Conservation (phyloP, 2,329 filamentous ascomycete species). For the Metarhizium anisopliae region DNA sequence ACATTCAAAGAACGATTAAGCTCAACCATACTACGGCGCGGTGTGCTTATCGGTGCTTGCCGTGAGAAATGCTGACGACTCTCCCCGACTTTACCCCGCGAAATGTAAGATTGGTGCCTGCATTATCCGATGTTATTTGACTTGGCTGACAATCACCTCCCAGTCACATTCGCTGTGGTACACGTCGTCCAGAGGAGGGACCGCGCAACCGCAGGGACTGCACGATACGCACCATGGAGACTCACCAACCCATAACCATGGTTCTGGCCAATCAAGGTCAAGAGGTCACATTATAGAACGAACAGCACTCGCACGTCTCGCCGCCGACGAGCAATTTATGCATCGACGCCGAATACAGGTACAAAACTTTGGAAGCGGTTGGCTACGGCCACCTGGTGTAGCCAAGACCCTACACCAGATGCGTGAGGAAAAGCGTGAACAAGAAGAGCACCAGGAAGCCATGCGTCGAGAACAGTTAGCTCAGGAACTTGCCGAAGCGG, state of each 20-base stretch:
- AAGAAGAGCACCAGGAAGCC: constrained; percentile 74
- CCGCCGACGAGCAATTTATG: constrained; percentile 68
- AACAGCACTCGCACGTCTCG: constrained; percentile 59
- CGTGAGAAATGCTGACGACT: constrained; percentile 46
- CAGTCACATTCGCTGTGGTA: constrained; percentile 71
- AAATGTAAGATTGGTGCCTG: constrained; percentile 45
- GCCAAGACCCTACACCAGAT: constrained; percentile 84
- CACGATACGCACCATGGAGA: constrained; percentile 23
- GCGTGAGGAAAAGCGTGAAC: constrained; percentile 81
- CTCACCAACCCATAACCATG: constrained; percentile 18
- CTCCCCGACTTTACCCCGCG: constrained; percentile 61
- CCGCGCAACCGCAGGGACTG: constrained; percentile 26
- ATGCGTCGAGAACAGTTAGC: constrained; percentile 61
- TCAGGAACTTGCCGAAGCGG: constrained; percentile 65
- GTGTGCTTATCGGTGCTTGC: not conserved
- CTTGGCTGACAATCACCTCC: not conserved
- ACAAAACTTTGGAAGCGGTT: constrained; percentile 76
- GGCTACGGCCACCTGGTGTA: constrained; percentile 85
- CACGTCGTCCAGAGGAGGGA: constrained; percentile 51
- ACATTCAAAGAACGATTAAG: not conserved
- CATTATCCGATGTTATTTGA: not conserved
- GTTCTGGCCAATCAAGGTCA: constrained; percentile 25
- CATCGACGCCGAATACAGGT: constrained; percentile 72
- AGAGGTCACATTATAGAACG: constrained; percentile 41
- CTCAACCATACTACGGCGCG: no score